Percentiles rank a stretch among this genome's conserved stretches.
These are phyloP conservation scores for Chaetomiaceae sp. DNA, from an alignment of 2,329 filamentous ascomycete species.

Conservation along the genomic window DNA sequence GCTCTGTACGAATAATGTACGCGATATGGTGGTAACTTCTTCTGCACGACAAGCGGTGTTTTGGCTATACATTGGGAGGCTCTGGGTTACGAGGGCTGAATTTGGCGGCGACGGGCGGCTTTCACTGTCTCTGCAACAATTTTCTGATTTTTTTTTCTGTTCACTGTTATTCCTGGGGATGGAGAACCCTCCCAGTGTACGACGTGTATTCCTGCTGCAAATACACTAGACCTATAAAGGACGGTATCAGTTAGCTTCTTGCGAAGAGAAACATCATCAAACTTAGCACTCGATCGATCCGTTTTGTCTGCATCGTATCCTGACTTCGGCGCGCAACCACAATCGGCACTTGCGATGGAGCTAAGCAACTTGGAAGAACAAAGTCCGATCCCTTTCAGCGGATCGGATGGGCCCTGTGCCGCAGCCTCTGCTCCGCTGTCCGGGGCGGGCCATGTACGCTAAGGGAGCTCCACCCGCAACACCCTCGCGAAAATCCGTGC, in stretches of 20 bases:
- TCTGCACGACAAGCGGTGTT: slow-evolving; percentile 5
- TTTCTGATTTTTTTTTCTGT: not conserved
- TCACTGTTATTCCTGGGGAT: not conserved
- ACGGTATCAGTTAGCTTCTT: not conserved
- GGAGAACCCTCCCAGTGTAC: not conserved
- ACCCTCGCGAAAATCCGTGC: too few relatives aligned
- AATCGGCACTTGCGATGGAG: not conserved
- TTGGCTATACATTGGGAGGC: slow-evolving; percentile 11
- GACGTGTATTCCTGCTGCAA: not conserved
- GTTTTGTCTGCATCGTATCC: not conserved
- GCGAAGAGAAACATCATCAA: not conserved
- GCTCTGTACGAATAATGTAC: slow-evolving; percentile 23
- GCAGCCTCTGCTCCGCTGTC: not conserved
- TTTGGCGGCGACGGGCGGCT: not conserved
- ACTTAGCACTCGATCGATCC: not conserved
- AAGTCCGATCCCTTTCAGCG: not conserved
- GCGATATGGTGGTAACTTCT: slow-evolving; percentile 8
- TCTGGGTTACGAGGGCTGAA: not conserved
- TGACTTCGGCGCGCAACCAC: not conserved
- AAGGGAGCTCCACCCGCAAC: too few relatives aligned
- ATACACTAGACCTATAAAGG: slow-evolving; percentile 3
- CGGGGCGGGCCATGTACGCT: too few relatives aligned
- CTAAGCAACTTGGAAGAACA: not conserved
- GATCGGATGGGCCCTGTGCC: slow-evolving; percentile 1
- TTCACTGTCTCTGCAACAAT: not conserved